A percentile compares a stretch with the other conserved stretches of the same genome.
These are phyloP conservation scores for Fraxinus latifolia DNA, from an alignment of 305 asterid genomes.

Conservation along the genomic window DNA sequence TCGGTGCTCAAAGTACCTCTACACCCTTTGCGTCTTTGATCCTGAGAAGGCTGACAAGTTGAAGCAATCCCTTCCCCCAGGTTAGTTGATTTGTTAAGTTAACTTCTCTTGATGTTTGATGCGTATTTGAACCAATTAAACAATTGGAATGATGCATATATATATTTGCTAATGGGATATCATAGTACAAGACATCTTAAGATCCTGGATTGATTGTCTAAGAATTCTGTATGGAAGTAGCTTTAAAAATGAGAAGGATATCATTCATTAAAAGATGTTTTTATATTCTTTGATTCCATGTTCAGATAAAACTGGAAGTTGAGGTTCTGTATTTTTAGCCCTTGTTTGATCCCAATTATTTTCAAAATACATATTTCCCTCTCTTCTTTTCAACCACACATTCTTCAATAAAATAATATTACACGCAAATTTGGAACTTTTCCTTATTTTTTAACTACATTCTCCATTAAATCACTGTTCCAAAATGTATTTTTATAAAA, in stretches of 20 bases:
- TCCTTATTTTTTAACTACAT: no score
- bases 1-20: conserved; percentile 52
- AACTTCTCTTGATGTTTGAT: not conserved
- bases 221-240: not conserved
- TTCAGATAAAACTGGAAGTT: not conserved
- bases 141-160: no score
- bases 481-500: no score
- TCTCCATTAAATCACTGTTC: no score
- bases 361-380: no score
- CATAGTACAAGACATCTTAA: no score
- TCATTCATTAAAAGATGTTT: not conserved
- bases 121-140: not conserved
- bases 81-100: conserved; percentile 2
- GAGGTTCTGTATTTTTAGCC: not conserved
- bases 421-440: no score
- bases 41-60: not conserved
- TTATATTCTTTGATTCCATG: not conserved
- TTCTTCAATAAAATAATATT: no score
- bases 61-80: not conserved
- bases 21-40: conserved; percentile 32
- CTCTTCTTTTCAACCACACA: no score
- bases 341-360: no score
- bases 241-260: not conserved
- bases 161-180: not conserved
- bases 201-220: not conserved